phyloP scores from a whole-genome alignment of 345 rosid species.

The Salix dunnii region DNA sequence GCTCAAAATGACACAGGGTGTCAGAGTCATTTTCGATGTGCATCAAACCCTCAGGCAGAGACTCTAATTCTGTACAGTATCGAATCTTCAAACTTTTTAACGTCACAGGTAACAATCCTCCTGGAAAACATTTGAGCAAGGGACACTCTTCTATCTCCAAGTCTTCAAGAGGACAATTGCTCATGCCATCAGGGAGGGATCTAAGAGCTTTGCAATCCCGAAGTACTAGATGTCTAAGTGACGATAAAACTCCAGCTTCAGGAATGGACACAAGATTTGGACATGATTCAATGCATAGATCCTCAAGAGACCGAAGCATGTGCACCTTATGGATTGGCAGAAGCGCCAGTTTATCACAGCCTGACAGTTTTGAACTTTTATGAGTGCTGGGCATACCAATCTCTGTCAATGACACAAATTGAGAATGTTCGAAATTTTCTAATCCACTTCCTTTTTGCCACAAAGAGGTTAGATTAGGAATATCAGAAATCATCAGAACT shows the following conservation, averaged over 20 bases:
- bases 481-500: neutral
- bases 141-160: constrained; percentile 11
- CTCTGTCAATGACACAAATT: neutral
- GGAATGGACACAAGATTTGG: neutral
- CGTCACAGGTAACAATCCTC: neutral
- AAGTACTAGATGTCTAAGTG: constrained; percentile 10
- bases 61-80: neutral
- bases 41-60: neutral
- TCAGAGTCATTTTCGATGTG: neutral
- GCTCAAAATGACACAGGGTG: neutral
- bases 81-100: neutral
- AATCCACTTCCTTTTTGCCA: neutral
- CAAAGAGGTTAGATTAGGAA: neutral
- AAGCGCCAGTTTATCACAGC: neutral
- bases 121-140: constrained; percentile 1
- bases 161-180: constrained; percentile 12
- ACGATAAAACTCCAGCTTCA: neutral
- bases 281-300: neutral
- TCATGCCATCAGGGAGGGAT: constrained; percentile 2
- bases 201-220: constrained; percentile 4
- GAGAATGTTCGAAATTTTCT: neutral
- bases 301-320: neutral
- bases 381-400: neutral
- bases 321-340: neutral
- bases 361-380: neutral